phyloP scores from a whole-genome alignment of 164 flowering plant species.

The Chimonanthus salicifolius region DNA sequence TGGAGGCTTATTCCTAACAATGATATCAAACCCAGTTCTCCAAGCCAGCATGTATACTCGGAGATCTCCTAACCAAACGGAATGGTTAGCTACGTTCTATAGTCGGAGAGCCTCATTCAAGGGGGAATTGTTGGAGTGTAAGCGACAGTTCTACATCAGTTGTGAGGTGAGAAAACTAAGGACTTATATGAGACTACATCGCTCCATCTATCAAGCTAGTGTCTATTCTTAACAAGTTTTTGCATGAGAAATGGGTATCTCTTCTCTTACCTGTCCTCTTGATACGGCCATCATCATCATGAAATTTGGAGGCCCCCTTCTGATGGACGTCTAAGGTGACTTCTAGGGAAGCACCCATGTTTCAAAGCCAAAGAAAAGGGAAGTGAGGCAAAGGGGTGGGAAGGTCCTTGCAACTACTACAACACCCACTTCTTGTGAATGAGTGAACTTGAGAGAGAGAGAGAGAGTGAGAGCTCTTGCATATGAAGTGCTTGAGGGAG shows the following conservation, averaged over 20 bases:
- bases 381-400: background rate
- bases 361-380: background rate
- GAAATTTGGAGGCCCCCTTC: constrained; percentile 21
- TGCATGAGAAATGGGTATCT: background rate
- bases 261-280: constrained; percentile 34
- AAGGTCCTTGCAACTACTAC: background rate
- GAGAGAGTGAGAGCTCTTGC: background rate
- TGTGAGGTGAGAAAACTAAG: too few relatives aligned
- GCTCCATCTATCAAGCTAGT: too few relatives aligned
- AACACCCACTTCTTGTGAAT: background rate
- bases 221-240: too few relatives aligned
- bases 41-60: too few relatives aligned
- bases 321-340: constrained; percentile 10
- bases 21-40: too few relatives aligned
- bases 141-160: too few relatives aligned
- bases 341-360: background rate
- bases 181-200: too few relatives aligned
- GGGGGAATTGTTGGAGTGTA: too few relatives aligned
- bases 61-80: too few relatives aligned
- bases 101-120: too few relatives aligned
- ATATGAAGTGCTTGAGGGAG: background rate
- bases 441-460: background rate
- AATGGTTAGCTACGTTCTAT: too few relatives aligned
- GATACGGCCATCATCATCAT: constrained; percentile 45
- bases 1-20: too few relatives aligned